Conservation (phyloP, 805 yeast genomes). For the Lipomyces anomalus region DNA sequence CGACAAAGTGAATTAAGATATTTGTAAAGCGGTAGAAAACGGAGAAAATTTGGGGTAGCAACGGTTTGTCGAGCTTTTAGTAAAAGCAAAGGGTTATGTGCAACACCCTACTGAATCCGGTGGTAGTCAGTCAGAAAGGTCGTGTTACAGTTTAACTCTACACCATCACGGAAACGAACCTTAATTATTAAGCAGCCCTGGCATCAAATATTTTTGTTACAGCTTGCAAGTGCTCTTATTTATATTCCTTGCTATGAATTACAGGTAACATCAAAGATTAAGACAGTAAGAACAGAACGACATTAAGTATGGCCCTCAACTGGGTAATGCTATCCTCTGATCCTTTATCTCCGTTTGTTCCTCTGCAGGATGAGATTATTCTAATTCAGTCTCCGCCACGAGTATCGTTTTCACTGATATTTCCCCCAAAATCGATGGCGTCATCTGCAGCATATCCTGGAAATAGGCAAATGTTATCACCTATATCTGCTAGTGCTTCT, state of each 20-base stretch:
- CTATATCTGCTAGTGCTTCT: neutral
- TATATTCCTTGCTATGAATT: neutral
- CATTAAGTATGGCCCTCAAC: constrained; percentile 25
- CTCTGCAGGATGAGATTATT: constrained; percentile 19
- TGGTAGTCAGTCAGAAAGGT: no score
- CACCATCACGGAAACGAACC: no score
- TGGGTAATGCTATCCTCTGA: constrained; percentile 28
- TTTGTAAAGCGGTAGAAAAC: no score
- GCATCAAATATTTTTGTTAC: no score
- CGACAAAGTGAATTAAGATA: no score
- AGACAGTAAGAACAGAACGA: no score
- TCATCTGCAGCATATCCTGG: constrained; percentile 1
- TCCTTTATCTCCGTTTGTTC: constrained; percentile 17
- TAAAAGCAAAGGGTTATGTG: no score
- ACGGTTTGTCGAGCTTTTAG: no score
- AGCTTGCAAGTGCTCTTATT: neutral
- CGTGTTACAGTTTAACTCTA: no score
- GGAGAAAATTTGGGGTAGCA: no score
- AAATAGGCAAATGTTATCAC: constrained; percentile 10
- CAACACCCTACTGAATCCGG: no score
- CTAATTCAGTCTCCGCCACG: constrained; percentile 16
- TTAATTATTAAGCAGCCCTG: no score
- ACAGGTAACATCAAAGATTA: neutral
- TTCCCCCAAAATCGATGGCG: constrained; percentile 3
- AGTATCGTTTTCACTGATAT: constrained; percentile 12